Evolutionary conservation across 2,329 filamentous ascomycete genomes (phyloP), one percentile per base, ranked within the genome.

Genomic region (Cryoendolithus antarcticus): DNA sequence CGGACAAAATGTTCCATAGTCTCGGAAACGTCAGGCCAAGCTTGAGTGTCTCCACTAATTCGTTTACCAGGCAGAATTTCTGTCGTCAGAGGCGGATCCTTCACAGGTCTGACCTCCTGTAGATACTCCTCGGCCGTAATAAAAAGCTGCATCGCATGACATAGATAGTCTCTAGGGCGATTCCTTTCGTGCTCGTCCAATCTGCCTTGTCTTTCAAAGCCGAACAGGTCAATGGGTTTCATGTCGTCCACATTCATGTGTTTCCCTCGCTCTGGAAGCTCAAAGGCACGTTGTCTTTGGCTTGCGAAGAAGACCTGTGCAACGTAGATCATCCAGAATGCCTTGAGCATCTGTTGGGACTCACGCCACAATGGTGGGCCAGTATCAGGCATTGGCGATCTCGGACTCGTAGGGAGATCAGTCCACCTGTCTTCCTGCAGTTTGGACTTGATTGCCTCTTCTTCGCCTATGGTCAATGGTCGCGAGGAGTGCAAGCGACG

Each of bases 1-100:
- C 34, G 24, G 7, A 36, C 34, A 9, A 36, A 30, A 36, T 36
- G 34, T 30, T 36, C 34, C 34, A 36, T 29, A 27, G 34, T 36
- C 2, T 36, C 24, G 24, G 34, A 36, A 29, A 36, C 34, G 1
- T 36, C 6, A 13, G 34, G 34, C 34, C 24, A 36, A 36, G 2
- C n/a, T 36, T 36, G 9, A 36, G 34, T 36, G 34, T 30, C 24
- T 30, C 2, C 5, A 4, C 2, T 36, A 11, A 6, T 30, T 13
- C 24, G 34, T 12, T 36, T 30, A 27, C 24, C 5, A 27, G 24
- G 24, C 6, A 8, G 5, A 27, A 8, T 27, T 27, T 8, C 24
- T 27, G 34, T 15, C 9, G 24, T 13, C 24, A 30, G 24, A 29
- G 34, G 34, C 34, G 10, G 24, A 9, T 36, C 7, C 2, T 36